Evolutionary conservation across 2,329 filamentous ascomycete species (phyloP), one percentile per base, ranked within the genome.

Genomic region (Ophiostoma triangulosporum): DNA sequence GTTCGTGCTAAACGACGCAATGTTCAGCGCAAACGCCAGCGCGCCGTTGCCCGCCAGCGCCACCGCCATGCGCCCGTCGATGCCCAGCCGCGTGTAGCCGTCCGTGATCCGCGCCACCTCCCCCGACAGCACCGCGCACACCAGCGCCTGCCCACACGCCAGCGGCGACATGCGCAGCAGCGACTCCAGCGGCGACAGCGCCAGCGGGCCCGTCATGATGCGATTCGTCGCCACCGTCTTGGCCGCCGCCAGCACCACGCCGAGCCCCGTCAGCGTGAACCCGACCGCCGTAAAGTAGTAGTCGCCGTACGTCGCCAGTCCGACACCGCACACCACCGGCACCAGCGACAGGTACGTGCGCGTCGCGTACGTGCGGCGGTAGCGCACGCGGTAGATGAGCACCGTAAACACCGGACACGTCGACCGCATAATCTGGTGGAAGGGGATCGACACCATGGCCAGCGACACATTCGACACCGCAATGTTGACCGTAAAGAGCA

Each of bases 221-320:
- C 76, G 74, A 66, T 83, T 83, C 27, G 78, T 81, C 22, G 77
- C 76, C 26, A 83, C 75, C 1, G 78, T 82, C 71, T 83, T 83
- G 64, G 75, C 58, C 15, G 74, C 71, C 26, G 76, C 76, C 8
- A 78, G 68, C 52, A 78, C 56, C 14, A 78, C 75, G 53, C 76
- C 76, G 7, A 77, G 63, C 27, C 77, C 69, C 26, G 75, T 78
- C 33, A 80, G 66, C 36, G 74, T 60, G 65, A 79, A 78, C 15
- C 79, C 79, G 15, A 73, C 65, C 24, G 73, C 66, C n/a, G 77
- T 78, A 62, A 79, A 80, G 60, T 75, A 77, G 70, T 80, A 80
- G 66, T 83, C 78, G 56, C 80, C 80, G 40, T 74, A 74, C 1
- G 78, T 81, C 32, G 77, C 78, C 59, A 83, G 70, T 43, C 72